Percentiles rank a stretch among this genome's conserved stretches.
Evolutionary conservation across 2,329 filamentous ascomycete genomes (phyloP).

Genomic region (Diaporthe caulivora): DNA sequence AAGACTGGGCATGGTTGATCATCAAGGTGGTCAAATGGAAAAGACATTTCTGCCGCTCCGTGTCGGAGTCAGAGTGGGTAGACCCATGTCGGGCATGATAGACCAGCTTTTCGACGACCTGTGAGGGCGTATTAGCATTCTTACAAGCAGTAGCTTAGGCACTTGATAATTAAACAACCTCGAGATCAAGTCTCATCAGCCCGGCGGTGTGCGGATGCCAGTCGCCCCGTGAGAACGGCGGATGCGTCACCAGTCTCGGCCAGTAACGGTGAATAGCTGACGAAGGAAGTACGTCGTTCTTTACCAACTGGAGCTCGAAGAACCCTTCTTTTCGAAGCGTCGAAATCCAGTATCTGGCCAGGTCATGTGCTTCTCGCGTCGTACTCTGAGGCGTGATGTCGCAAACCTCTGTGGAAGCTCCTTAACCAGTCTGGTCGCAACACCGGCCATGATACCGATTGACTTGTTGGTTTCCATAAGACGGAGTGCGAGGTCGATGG

Average conservation of each 20-base stretch:
- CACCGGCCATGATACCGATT: not conserved
- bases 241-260: not conserved
- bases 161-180: not conserved
- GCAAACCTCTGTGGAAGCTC: not conserved
- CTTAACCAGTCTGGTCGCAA: not conserved
- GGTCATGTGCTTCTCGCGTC: not conserved
- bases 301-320: not conserved
- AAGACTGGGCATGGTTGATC: not conserved
- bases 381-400: slow-evolving; percentile 1
- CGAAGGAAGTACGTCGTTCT: not conserved
- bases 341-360: not conserved
- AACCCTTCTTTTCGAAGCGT: not conserved
- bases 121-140: not conserved
- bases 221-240: not conserved
- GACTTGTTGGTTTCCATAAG: not conserved
- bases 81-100: not conserved
- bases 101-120: not conserved
- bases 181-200: not conserved
- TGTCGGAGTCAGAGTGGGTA: not conserved
- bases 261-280: not conserved
- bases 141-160: fast-evolving
- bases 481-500: not conserved
- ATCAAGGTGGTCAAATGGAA: not conserved
- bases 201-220: not conserved
- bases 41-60: not conserved